phyloP scores from a whole-genome alignment of 768 basidiomycete species.

The Tricholomella constricta region DNA sequence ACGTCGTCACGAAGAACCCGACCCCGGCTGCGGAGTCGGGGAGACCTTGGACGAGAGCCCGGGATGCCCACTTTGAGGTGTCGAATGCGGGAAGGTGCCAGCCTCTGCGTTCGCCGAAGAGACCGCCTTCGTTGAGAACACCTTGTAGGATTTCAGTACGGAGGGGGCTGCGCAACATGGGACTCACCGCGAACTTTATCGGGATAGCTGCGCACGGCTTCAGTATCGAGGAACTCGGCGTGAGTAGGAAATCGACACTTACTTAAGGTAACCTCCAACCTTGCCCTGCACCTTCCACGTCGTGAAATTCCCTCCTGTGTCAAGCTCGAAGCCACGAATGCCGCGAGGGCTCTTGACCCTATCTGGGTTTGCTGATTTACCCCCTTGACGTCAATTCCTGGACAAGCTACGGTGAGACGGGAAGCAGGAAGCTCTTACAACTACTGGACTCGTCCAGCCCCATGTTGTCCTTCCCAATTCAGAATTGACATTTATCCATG shows the following conservation, averaged over 20 bases:
- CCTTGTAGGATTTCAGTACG: slow-evolving; percentile 28
- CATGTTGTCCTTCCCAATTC: slow-evolving; percentile 66
- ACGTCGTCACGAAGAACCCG: slow-evolving; percentile 81
- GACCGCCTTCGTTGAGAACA: slow-evolving; percentile 71
- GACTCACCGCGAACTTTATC: slow-evolving; percentile 61
- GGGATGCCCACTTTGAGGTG: slow-evolving; percentile 56
- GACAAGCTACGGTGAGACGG: neutral
- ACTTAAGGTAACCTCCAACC: slow-evolving; percentile 70
- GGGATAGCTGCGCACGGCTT: slow-evolving; percentile 52
- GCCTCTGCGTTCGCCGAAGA: slow-evolving; percentile 68
- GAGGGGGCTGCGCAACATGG: neutral
- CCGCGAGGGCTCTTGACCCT: slow-evolving; percentile 75
- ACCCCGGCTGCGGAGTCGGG: slow-evolving; percentile 63
- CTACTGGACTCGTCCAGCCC: slow-evolving; percentile 65
- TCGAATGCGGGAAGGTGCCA: slow-evolving; percentile 79
- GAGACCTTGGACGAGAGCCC: slow-evolving; percentile 60
- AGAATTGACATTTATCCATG: no score
- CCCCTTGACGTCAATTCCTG: neutral
- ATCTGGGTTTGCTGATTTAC: slow-evolving; percentile 41
- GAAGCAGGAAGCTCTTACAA: slow-evolving; percentile 32
- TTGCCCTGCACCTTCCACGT: slow-evolving; percentile 79
- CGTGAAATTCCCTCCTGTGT: slow-evolving; percentile 57
- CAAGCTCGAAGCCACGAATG: slow-evolving; percentile 74
- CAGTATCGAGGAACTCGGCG: neutral
- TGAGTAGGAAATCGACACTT: slow-evolving; percentile 20